These are phyloP conservation scores for Euphorbia peplus DNA, from an alignment of 345 rosid species.

Conservation along the genomic window DNA sequence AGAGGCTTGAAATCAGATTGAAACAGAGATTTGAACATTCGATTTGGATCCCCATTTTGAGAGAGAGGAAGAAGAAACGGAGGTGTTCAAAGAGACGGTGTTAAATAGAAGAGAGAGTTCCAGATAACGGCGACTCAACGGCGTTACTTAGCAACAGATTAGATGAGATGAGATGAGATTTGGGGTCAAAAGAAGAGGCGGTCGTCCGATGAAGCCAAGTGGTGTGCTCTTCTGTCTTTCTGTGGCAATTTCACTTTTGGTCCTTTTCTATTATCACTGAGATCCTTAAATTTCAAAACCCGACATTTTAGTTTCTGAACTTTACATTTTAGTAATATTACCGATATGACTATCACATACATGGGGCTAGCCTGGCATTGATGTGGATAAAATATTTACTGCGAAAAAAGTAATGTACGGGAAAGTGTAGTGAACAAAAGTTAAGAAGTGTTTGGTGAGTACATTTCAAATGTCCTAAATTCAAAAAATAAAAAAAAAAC, in stretches of 20 bases:
- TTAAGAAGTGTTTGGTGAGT: no score
- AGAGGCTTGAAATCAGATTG: conserved; percentile 35
- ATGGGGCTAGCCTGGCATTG: no score
- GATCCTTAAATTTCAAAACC: no score
- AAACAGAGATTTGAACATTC: conserved; percentile 28
- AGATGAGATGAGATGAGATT: not conserved
- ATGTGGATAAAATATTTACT: no score
- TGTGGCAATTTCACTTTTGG: not conserved
- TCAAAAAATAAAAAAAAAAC: no score
- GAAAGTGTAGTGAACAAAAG: no score
- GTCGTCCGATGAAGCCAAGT: conserved; percentile 26
- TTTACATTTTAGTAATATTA: no score
- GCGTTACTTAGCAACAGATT: conserved; percentile 40
- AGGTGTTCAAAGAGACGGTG: conserved; percentile 12
- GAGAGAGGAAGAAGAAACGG: conserved; percentile 8
- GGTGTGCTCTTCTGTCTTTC: not conserved
- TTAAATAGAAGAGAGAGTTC: not conserved
- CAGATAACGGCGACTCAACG: conserved; percentile 23
- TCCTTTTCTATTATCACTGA: not conserved
- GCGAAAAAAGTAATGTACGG: no score
- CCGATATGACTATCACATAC: no score
- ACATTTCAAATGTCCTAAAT: no score
- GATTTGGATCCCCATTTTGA: conserved; percentile 34
- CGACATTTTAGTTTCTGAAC: no score
- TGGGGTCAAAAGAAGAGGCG: conserved; percentile 24